Evolutionary conservation across 1,284 basidiomycete species (phyloP).

Genomic region (Fomitopsis betulina): DNA sequence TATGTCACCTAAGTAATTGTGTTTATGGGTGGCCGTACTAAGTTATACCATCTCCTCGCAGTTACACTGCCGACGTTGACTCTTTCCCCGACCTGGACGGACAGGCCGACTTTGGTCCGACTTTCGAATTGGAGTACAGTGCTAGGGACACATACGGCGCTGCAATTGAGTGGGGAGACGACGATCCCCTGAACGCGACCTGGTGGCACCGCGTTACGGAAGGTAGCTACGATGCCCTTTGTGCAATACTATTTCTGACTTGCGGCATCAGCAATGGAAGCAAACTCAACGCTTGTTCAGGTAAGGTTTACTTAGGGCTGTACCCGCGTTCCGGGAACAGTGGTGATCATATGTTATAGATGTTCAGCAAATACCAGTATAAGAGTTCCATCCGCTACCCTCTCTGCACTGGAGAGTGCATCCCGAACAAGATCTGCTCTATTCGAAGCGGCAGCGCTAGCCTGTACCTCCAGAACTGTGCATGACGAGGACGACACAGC

Average conservation of each 20-base stretch:
- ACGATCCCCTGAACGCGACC: conserved; percentile 76
- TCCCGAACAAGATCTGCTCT: conserved; percentile 72
- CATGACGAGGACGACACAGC: not conserved
- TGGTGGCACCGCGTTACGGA: conserved; percentile 84
- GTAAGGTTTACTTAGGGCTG: conserved; percentile 27
- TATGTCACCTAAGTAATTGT: conserved; percentile 26
- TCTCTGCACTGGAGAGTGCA: conserved; percentile 56
- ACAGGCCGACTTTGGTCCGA: conserved; percentile 55
- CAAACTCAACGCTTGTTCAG: conserved; percentile 51
- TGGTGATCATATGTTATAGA: conserved; percentile 27
- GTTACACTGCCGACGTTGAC: conserved; percentile 62
- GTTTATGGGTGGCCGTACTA: not conserved
- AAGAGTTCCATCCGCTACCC: conserved; percentile 54
- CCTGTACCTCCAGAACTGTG: conserved; percentile 55
- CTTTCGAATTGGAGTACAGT: conserved; percentile 67
- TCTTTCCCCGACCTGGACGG: conserved; percentile 52
- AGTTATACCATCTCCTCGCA: conserved; percentile 17
- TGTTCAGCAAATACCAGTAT: conserved; percentile 68
- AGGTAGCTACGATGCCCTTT: conserved; percentile 34
- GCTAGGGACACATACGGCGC: conserved; percentile 65
- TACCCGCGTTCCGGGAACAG: conserved; percentile 3
- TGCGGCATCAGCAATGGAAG: conserved; percentile 50
- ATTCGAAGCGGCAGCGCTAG: conserved; percentile 67
- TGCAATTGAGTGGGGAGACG: conserved; percentile 60
- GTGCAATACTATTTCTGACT: not conserved